phyloP scores from a whole-genome alignment of 1,139 yeast genomes.

The Kurtzmaniella quercitrusa region DNA sequence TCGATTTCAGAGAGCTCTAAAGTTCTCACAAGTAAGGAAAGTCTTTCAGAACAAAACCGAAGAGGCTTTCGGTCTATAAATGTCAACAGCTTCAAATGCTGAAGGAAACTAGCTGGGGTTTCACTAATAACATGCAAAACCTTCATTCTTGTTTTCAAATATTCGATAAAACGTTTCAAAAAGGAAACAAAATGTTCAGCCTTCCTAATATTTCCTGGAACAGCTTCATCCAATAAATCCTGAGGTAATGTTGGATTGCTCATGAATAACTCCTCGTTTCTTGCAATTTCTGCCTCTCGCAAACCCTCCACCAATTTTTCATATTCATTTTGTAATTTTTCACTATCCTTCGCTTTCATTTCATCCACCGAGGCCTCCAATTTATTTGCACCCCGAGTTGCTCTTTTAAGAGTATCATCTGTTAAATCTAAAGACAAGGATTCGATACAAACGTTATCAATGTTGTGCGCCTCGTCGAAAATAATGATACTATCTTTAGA shows the following conservation, averaged over 20 bases:
- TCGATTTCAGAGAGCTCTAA: constrained; percentile 85
- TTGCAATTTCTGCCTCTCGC: constrained; percentile 67
- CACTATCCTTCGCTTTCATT: constrained; percentile 78
- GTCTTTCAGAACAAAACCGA: constrained; percentile 85
- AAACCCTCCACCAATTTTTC: constrained; percentile 88
- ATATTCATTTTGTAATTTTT: constrained; percentile 82
- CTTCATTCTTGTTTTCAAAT: constrained; percentile 94
- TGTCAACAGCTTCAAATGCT: constrained; percentile 88
- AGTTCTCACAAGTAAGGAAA: constrained; percentile 83
- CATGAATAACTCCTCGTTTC: constrained; percentile 79
- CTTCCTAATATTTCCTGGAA: constrained; percentile 93
- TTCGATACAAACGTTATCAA: constrained; percentile 97
- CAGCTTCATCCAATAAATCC: constrained; percentile 85
- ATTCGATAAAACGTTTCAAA: constrained; percentile 86
- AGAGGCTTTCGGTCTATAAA: constrained; percentile 90
- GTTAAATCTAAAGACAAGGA: constrained; percentile 78
- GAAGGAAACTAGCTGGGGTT: constrained; percentile 88
- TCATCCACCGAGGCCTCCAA: constrained; percentile 74
- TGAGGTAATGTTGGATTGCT: constrained; percentile 84
- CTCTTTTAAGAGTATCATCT: constrained; percentile 43
- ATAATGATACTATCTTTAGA: constrained; percentile 92
- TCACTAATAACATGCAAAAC: constrained; percentile 95
- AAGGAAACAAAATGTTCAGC: constrained; percentile 97
- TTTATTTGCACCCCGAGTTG: constrained; percentile 69
- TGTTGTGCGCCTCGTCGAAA: constrained; percentile 97